Percentiles rank a stretch among this genome's conserved stretches.
These are phyloP conservation scores for Paramecium sexaurelia DNA, from an alignment of 73 alveolate species.

Conservation along the genomic window DNA sequence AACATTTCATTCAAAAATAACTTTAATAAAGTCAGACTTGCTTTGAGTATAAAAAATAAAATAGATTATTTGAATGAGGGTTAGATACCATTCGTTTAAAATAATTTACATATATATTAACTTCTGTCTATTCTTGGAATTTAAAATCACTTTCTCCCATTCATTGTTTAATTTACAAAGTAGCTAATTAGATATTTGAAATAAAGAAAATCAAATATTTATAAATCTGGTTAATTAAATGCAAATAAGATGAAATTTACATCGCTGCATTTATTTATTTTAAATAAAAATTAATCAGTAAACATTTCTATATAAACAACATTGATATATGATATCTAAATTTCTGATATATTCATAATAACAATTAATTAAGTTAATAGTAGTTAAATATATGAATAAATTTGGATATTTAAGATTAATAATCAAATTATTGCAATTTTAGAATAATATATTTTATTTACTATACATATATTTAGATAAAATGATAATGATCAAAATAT, in stretches of 20 bases:
- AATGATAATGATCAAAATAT: constrained; percentile 35
- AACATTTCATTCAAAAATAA: neutral
- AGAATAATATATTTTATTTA: neutral
- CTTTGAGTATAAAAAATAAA: neutral
- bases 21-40: neutral
- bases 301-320: neutral
- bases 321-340: neutral
- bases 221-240: neutral
- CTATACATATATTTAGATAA: neutral
- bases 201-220: neutral
- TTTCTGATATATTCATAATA: neutral
- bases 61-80: neutral
- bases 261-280: neutral
- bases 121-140: neutral
- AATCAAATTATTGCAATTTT: neutral
- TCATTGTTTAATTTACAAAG: neutral
- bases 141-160: neutral
- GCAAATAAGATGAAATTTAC: neutral
- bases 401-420: too few relatives aligned
- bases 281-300: neutral
- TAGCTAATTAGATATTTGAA: neutral
- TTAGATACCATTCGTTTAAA: neutral
- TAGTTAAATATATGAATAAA: neutral
- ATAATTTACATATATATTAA: neutral
- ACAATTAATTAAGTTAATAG: neutral